Evolutionary conservation across 352 stramenopile genomes (phyloP), one percentile per base, ranked within the genome.

Genomic region (Phytophthora macrochlamydospora): DNA sequence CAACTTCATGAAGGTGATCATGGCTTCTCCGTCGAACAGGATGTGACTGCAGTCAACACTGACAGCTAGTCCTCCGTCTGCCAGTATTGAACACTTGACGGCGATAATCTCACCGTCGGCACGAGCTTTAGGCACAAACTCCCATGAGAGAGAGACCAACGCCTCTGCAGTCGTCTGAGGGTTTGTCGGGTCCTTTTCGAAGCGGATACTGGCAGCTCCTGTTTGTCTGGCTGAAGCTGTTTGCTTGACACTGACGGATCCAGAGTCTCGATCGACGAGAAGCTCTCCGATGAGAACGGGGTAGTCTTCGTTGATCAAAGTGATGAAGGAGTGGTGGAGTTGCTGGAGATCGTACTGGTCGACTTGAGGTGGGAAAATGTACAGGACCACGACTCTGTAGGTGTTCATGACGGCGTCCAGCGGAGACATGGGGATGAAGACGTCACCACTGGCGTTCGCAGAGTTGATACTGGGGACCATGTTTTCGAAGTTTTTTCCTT

Each of bases 1-100:
- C 12, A 57, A 49, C 40, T 76, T 78, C 66, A 84, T 78, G 62
- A 90, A 88, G 18, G 72, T 88, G 48, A 88, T 79, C 60, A 79
- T 69, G 8, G 62, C 72, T 31, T 88, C 71, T 40, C 72, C 78
- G 35, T 90, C 81, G n/a, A 87, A 71, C 56, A 90, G 12, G 0
- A 62, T 61, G 48, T 90, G 81, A 37, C 48, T 81, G 38, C 73
- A 68, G 50, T 85, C 72, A 35, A 85, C 55, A 4, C 78, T 78
- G 14, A 90, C 59, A 12, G 56, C 75, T 40, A 90, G 68, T 0
- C 81, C 78, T 14, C 75, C 78, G 46, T 90, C 78, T 12, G 65
- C 45, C 11, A 90, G 66, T 44, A 79, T 61, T 18, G 81, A 82
- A 9, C 63, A 49, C 61, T 85, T 85, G 46, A 75, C 49, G 2